Percentiles rank a stretch among this genome's conserved stretches.
Conservation (phyloP, 306 rosid species). For the Phaseolus lunatus region DNA sequence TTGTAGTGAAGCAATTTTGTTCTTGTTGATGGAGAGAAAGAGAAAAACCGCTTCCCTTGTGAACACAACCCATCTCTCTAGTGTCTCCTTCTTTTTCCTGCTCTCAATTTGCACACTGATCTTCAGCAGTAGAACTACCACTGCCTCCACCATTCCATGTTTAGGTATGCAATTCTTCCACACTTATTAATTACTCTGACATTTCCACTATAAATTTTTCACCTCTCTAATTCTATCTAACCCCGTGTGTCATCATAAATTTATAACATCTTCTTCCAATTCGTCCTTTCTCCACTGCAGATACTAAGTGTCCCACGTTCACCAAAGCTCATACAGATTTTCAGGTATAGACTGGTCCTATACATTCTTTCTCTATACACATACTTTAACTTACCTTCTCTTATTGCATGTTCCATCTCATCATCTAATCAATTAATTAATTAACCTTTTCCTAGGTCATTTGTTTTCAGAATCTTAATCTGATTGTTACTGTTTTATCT, state of each 20-base stretch:
- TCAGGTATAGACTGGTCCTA: constrained; percentile 60
- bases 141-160: constrained; percentile 48
- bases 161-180: constrained; percentile 55
- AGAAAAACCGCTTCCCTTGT: constrained; percentile 47
- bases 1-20: constrained; percentile 11
- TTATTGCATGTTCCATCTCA: constrained; percentile 40
- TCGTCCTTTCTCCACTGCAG: constrained; percentile 52
- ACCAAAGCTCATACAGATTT: constrained; percentile 52
- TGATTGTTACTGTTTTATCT: too few species aligned
- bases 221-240: constrained; percentile 11
- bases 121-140: constrained; percentile 42
- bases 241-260: not conserved
- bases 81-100: constrained; percentile 38
- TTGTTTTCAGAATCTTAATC: not conserved
- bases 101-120: constrained; percentile 58
- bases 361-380: constrained; percentile 8
- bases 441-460: not conserved
- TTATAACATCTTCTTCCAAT: constrained; percentile 20
- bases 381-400: constrained; percentile 4
- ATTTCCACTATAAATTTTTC: constrained; percentile 7
- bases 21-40: constrained; percentile 77
- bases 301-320: constrained; percentile 49
- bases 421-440: constrained; percentile 7
- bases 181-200: not conserved
- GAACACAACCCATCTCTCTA: constrained; percentile 45